Conservation (phyloP, 2,329 filamentous ascomycete species). For the Botrytis byssoidea region DNA sequence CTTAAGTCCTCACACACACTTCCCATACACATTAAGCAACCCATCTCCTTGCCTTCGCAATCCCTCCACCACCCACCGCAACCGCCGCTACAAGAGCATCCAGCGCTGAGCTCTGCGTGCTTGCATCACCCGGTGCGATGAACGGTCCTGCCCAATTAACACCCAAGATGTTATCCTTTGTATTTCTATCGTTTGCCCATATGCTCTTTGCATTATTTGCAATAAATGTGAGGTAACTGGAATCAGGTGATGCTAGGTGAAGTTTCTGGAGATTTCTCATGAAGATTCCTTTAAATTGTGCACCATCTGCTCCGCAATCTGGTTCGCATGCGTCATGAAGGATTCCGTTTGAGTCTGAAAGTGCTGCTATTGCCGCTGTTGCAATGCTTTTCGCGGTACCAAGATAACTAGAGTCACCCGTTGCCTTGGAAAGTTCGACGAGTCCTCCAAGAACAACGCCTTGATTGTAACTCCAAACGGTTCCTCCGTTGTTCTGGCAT, state of each 20-base stretch:
- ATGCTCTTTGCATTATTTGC: constrained; percentile 63
- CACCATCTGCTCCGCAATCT: constrained; percentile 48
- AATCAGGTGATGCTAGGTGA: constrained; percentile 46
- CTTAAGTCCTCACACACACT: background rate
- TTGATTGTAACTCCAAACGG: constrained; percentile 57
- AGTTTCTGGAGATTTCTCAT: constrained; percentile 62
- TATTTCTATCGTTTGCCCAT: constrained; percentile 58
- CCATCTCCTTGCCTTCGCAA: background rate
- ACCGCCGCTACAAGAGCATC: constrained; percentile 64
- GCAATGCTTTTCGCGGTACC: constrained; percentile 54
- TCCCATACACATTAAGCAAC: background rate
- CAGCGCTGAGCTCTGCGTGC: constrained; percentile 63
- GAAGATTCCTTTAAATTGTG: constrained; percentile 74
- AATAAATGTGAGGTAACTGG: constrained; percentile 54
- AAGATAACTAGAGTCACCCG: constrained; percentile 43
- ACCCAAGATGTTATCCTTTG: constrained; percentile 49
- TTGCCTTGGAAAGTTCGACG: constrained; percentile 55
- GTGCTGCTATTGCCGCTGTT: constrained; percentile 48
- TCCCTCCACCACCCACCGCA: constrained; percentile 24
- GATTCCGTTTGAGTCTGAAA: constrained; percentile 48
- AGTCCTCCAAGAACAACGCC: constrained; percentile 60
- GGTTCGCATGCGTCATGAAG: constrained; percentile 55
- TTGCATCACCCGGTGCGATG: constrained; percentile 49
- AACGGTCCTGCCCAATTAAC: constrained; percentile 65
- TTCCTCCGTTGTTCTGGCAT: constrained; percentile 49